Base-by-base conservation (phyloP, 2,329 filamentous ascomycete species). In the Rutstroemia sydowiana region DNA sequence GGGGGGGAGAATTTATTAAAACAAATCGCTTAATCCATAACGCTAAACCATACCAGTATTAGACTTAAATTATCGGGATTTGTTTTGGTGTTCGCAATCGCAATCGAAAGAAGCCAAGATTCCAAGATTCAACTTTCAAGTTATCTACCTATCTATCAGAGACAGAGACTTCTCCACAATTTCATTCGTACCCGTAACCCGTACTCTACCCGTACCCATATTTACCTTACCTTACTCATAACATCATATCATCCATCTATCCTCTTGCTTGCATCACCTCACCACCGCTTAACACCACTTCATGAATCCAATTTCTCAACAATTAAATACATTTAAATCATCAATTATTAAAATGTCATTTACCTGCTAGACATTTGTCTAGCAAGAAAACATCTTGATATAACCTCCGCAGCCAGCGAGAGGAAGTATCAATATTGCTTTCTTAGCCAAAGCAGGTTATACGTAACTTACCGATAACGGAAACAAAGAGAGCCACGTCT, bases 281-380 rank as follows among this genome's bases (percentile, higher is more conserved):
- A 13, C 42, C 16, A 30, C 30, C 18, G 23, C 42, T 37, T 45
- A 31, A 30, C 43, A 44, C 6, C 18, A 36, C 45, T 18, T 14
- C 32, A 14, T 36, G n/a, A 14, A 42, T 21, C 10, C 39, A 51
- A 36, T 43, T 52, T 43, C 36, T 52, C 45, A 53, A 32, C 52
- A 52, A 53, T 44, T 46, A 44, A 40, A n/a, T n/a, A n/a, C 49
- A 40, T 50, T 41, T 47, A 52, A 52, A 53, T 11, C 23, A 13
- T 37, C n/a, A 23, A 21, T 31, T 9, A 34, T 57, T 54, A 61
- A 59, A 49, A 65, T 65, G 61, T 51, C 55, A 48, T 54, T 51
- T 61, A 57, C 61, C 64, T 67, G 71, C 72, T 75, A 72, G 71
- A 69, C 71, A 65, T 60, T 54, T 64, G 71, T 73, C 71, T 73